phyloP scores from a whole-genome alignment of 2,329 filamentous ascomycete species.

The Cordyceps tenuipes region DNA sequence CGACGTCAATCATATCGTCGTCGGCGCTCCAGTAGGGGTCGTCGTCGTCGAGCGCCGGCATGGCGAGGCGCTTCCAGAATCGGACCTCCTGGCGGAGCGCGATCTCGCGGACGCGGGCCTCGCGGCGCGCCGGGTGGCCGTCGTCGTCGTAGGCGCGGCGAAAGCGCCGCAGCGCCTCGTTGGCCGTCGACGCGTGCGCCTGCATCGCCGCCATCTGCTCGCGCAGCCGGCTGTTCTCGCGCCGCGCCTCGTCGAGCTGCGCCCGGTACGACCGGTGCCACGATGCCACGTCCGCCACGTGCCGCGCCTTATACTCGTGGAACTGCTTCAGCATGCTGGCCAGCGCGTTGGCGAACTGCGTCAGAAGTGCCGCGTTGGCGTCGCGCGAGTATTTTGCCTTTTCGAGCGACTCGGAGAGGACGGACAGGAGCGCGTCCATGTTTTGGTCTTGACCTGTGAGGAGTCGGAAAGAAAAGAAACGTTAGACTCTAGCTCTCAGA shows the following conservation, averaged over 20 bases:
- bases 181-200: slow-evolving; percentile 48
- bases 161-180: slow-evolving; percentile 49
- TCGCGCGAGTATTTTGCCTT: slow-evolving; percentile 52
- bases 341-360: slow-evolving; percentile 49
- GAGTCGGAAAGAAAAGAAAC: background rate
- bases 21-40: slow-evolving; percentile 57
- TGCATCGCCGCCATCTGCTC: slow-evolving; percentile 63
- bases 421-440: slow-evolving; percentile 52
- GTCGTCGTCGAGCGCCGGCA: slow-evolving; percentile 51
- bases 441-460: slow-evolving; percentile 48
- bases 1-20: slow-evolving; percentile 53
- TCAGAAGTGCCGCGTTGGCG: slow-evolving; percentile 50
- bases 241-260: slow-evolving; percentile 56
- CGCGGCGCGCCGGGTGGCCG: slow-evolving; percentile 30
- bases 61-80: slow-evolving; percentile 59
- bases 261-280: slow-evolving; percentile 59
- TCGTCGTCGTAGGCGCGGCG: slow-evolving; percentile 49
- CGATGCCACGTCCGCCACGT: slow-evolving; percentile 50
- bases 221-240: slow-evolving; percentile 53
- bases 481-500: background rate
- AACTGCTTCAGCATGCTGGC: slow-evolving; percentile 53
- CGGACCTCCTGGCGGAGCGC: slow-evolving; percentile 50
- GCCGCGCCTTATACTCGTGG: slow-evolving; percentile 57
- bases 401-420: slow-evolving; percentile 54
- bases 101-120: slow-evolving; percentile 43